Percentiles rank a stretch among this genome's conserved stretches.
These are phyloP conservation scores for Xylariaceae sp. DNA, from an alignment of 2,329 filamentous ascomycete species.

Conservation along the genomic window DNA sequence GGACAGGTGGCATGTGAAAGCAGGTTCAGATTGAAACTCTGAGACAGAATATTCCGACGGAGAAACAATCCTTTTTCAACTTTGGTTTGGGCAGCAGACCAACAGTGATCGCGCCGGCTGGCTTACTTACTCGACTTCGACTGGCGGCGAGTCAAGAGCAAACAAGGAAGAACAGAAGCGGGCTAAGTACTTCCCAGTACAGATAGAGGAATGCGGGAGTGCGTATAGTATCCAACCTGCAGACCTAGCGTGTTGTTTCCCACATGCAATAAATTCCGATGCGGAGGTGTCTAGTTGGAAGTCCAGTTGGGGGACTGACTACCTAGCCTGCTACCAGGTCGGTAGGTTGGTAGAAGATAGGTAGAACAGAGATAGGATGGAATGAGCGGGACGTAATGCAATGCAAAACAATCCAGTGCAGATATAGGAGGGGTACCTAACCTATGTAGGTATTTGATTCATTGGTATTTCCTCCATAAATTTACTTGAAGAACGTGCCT, in stretches of 20 bases:
- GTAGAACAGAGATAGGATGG: no score
- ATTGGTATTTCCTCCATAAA: no score
- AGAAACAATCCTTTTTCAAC: slow-evolving; percentile 10
- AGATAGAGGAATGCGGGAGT: background rate
- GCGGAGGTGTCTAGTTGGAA: slow-evolving; percentile 18
- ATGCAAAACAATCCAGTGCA: background rate
- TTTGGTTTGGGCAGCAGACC: slow-evolving; percentile 12
- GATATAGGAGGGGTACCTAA: no score
- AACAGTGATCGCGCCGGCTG: slow-evolving; percentile 5
- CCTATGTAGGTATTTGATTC: no score
- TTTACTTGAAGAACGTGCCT: no score
- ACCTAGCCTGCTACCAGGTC: no score
- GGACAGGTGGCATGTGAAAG: slow-evolving; percentile 19
- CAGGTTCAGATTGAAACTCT: slow-evolving; percentile 2
- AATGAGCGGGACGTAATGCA: background rate
- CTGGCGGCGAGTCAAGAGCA: background rate
- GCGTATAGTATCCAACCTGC: background rate
- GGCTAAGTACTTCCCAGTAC: background rate
- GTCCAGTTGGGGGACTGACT: no score
- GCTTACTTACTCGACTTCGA: background rate
- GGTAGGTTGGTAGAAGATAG: no score
- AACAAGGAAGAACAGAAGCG: slow-evolving; percentile 2
- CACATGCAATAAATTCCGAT: slow-evolving; percentile 13
- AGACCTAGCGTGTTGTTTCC: slow-evolving; percentile 2
- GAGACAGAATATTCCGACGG: slow-evolving; percentile 15